Base-by-base conservation (phyloP, 2,329 filamentous ascomycete species). In the Aspergillus awamori region DNA sequence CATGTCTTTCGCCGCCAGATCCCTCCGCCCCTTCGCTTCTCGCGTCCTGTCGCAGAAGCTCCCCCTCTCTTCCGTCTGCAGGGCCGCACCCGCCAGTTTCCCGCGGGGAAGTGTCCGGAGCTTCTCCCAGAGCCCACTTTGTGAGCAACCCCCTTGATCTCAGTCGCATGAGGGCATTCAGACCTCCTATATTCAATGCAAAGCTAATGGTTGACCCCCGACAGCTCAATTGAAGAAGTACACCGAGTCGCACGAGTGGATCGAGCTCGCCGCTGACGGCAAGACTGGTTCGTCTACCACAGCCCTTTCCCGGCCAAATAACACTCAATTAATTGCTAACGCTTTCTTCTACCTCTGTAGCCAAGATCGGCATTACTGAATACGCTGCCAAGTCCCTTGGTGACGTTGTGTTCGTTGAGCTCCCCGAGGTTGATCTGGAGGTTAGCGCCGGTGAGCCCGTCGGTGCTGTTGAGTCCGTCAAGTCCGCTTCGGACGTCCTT, bases 241-340 rank as follows among this genome's bases (percentile, higher is more conserved):
- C 84, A 97, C 95, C 67, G 90, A 93, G 77, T 94, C 97, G 76
- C 95, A 99, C 84, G 95, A 99, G 83, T 99, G 95, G 95, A 88
- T 99, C 76, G 93, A 97, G 79, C 82, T 97, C 63, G 89, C 88
- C 59, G 87, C 87, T 55, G 91, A 96, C 80, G 88, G 89, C 76
- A 94, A 91, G 79, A 89, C 89, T 53, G 93, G 91, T 73, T 56
- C 63, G 68, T 68, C 24, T 33, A 8, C 43, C n/a, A 30, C 57
- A 51, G 43, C n/a, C n/a, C 10, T 17, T 4, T 8, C 22, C 15
- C 26, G 15, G 17, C 15, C 52, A 8, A 13, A 30, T 15, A 22
- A 39, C 24, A 3, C 26, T 43, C 38, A 5, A 38, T 10, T 52
- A 36, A n/a, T 4, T 22, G 38, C 45, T 41, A 54, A 30, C 1